Conservation (phyloP, 2,329 filamentous ascomycete genomes). For the Zymoseptoria brevis region DNA sequence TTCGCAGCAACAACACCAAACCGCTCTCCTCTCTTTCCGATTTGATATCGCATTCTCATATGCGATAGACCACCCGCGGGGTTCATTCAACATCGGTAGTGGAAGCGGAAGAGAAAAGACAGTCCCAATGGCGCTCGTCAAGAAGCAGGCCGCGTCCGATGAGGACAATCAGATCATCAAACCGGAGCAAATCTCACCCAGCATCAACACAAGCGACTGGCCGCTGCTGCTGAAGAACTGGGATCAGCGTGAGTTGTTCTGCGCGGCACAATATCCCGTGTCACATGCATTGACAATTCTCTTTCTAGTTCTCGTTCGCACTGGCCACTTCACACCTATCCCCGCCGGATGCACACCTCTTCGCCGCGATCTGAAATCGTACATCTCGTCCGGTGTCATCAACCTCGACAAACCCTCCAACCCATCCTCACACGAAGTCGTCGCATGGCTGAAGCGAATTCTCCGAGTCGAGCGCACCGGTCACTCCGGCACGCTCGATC, state of each 20-base stretch:
- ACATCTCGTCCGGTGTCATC: conserved; percentile 95
- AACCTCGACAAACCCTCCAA: conserved; percentile 98
- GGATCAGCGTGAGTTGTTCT: conserved; percentile 60
- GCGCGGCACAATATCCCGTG: not conserved
- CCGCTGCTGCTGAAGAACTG: conserved; percentile 94
- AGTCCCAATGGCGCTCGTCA: conserved; percentile 25
- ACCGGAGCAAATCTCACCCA: conserved; percentile 72
- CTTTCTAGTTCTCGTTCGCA: conserved; percentile 71
- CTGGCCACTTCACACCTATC: conserved; percentile 94
- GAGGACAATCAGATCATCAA: conserved; percentile 82
- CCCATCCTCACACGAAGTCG: conserved; percentile 95
- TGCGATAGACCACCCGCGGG: not conserved
- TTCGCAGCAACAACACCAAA: not conserved
- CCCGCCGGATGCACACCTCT: conserved; percentile 84
- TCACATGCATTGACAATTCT: not conserved
- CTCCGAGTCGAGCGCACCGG: conserved; percentile 93
- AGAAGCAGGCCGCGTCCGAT: conserved; percentile 25
- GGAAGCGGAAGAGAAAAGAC: conserved; percentile 1
- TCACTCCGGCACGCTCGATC: conserved; percentile 95
- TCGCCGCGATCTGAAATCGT: conserved; percentile 92
- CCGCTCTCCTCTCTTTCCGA: not conserved
- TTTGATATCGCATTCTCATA: not conserved
- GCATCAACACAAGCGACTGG: conserved; percentile 81
- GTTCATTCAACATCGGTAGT: not conserved
- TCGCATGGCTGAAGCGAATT: conserved; percentile 98